These are phyloP conservation scores for Amborella trichopoda DNA, from an alignment of 164 flowering plant species.

Conservation along the genomic window DNA sequence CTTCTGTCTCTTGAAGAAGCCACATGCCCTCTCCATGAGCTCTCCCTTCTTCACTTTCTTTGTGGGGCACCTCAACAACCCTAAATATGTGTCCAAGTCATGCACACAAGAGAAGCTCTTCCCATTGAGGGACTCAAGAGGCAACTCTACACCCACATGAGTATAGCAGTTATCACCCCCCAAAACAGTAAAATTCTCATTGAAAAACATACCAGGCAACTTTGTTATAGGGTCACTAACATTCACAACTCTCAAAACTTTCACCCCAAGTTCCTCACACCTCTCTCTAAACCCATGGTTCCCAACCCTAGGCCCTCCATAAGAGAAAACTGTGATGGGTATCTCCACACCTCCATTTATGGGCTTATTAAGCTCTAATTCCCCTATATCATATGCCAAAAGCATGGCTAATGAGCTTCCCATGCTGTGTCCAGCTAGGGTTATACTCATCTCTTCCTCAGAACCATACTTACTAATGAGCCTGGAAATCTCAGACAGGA, in stretches of 20 bases:
- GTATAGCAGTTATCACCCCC: slow-evolving; percentile 51
- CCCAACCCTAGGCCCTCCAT: slow-evolving; percentile 81
- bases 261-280: slow-evolving; percentile 66
- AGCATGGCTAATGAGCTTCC: slow-evolving; percentile 70
- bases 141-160: slow-evolving; percentile 53
- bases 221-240: slow-evolving; percentile 43
- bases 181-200: slow-evolving; percentile 47
- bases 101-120: slow-evolving; percentile 44
- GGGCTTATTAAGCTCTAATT: slow-evolving; percentile 40
- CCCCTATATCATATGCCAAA: slow-evolving; percentile 64
- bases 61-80: slow-evolving; percentile 22
- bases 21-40: slow-evolving; percentile 17
- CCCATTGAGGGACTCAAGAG: slow-evolving; percentile 43
- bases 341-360: slow-evolving; percentile 6
- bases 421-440: slow-evolving; percentile 84
- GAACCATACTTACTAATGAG: slow-evolving; percentile 10
- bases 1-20: slow-evolving; percentile 15
- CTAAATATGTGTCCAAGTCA: slow-evolving; percentile 40
- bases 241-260: slow-evolving; percentile 57
- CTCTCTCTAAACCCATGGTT: slow-evolving; percentile 51
- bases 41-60: slow-evolving; percentile 5
- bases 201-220: slow-evolving; percentile 23
- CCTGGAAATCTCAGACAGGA: slow-evolving; percentile 20
- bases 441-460: slow-evolving; percentile 65
- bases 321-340: slow-evolving; percentile 63